Evolutionary conservation across 768 basidiomycete species (phyloP).

Genomic region (Stropharia rugosoannulata): DNA sequence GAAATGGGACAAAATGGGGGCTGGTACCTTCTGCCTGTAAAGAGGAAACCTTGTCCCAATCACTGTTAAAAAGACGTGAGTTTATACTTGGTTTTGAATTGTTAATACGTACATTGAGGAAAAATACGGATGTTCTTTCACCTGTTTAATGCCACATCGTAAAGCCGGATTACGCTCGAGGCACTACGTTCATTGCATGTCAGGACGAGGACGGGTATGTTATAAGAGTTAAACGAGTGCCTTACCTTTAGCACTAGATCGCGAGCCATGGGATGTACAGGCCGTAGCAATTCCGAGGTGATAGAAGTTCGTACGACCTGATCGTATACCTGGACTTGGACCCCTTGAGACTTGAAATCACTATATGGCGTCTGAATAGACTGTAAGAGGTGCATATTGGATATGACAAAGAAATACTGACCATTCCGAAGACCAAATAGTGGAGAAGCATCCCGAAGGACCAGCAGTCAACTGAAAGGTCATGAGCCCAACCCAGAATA

Average conservation of each 20-base stretch:
- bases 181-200: conserved; percentile 36
- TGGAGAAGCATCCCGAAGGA: conserved; percentile 53
- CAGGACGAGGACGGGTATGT: background rate
- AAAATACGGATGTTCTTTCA: conserved; percentile 52
- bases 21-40: conserved; percentile 26
- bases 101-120: conserved; percentile 38
- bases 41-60: conserved; percentile 38
- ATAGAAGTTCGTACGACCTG: conserved; percentile 32
- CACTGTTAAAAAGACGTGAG: conserved; percentile 22
- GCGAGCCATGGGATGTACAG: conserved; percentile 29
- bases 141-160: conserved; percentile 37
- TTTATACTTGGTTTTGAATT: conserved; percentile 5
- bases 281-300: conserved; percentile 23
- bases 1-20: background rate
- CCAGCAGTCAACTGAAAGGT: conserved; percentile 57
- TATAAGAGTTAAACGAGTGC: background rate
- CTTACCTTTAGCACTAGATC: conserved; percentile 48
- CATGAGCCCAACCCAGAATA: conserved; percentile 53
- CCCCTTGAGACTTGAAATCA: conserved; percentile 16
- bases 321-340: conserved; percentile 27
- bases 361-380: conserved; percentile 41
- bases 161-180: conserved; percentile 54
- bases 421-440: conserved; percentile 48
- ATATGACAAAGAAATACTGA: conserved; percentile 19
- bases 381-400: background rate